phyloP scores from a whole-genome alignment of 2,329 filamentous ascomycete genomes.

The Septoria petroselini region DNA sequence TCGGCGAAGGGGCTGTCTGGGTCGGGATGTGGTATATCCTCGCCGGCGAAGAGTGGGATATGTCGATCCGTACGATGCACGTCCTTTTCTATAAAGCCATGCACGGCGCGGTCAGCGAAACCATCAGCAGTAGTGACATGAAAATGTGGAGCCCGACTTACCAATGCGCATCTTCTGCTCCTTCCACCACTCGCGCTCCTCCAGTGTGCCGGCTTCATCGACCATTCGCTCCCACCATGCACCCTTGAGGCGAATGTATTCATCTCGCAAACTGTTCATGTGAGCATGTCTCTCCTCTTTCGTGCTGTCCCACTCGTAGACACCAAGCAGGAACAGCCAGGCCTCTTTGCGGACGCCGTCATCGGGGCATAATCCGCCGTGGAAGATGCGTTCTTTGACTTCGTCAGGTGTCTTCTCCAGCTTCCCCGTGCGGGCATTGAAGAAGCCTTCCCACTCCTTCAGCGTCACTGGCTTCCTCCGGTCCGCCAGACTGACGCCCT shows the following conservation, averaged over 20 bases:
- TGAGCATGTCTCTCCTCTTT: slow-evolving; percentile 78
- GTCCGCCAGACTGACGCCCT: slow-evolving; percentile 70
- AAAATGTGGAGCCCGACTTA: slow-evolving; percentile 48
- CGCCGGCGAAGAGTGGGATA: slow-evolving; percentile 91
- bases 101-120: slow-evolving; percentile 48
- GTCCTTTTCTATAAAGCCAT: slow-evolving; percentile 75
- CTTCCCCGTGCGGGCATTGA: slow-evolving; percentile 70
- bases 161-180: slow-evolving; percentile 92
- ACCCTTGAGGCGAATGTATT: slow-evolving; percentile 90
- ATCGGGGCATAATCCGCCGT: slow-evolving; percentile 82
- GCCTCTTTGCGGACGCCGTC: slow-evolving; percentile 94
- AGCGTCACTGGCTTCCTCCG: slow-evolving; percentile 72
- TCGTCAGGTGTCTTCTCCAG: slow-evolving; percentile 81
- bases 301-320: slow-evolving; percentile 91
- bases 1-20: slow-evolving; percentile 93
- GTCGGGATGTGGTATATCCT: slow-evolving; percentile 94
- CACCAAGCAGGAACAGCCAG: slow-evolving; percentile 89
- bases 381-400: slow-evolving; percentile 95
- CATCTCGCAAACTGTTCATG: slow-evolving; percentile 80
- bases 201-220: slow-evolving; percentile 72
- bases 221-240: slow-evolving; percentile 94
- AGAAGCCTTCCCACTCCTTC: slow-evolving; percentile 88
- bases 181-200: slow-evolving; percentile 92
- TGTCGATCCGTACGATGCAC: slow-evolving; percentile 95
- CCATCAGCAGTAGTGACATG: slow-evolving; percentile 27